Conservation (phyloP, 352 stramenopile species). For the Peronospora farinosa region DNA sequence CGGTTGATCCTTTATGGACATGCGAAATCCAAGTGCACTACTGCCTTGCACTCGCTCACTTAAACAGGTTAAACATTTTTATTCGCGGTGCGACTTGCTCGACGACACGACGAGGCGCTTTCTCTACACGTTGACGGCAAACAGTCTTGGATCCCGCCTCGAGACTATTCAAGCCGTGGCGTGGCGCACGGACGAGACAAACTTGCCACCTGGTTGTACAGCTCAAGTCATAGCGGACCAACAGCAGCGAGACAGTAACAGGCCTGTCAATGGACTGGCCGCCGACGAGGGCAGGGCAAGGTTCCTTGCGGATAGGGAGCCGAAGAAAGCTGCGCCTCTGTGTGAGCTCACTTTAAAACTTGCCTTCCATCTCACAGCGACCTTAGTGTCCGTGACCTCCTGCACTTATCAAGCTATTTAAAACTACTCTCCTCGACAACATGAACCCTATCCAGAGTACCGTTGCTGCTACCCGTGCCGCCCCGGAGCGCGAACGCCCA, state of each 20-base stretch:
- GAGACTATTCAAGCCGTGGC: conserved; percentile 30
- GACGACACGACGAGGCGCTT: conserved; percentile 24
- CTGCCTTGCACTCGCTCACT: conserved; percentile 4
- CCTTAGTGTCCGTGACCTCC: conserved; percentile 14
- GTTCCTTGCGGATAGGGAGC: conserved; percentile 12
- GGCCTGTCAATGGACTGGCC: conserved; percentile 18
- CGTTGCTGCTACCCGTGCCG: neutral
- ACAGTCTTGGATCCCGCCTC: conserved; percentile 22
- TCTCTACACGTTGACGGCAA: conserved; percentile 23
- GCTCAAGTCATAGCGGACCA: conserved; percentile 33
- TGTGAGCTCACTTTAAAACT: conserved; percentile 42
- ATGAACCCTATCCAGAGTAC: conserved; percentile 24
- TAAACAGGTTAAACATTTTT: conserved; percentile 16
- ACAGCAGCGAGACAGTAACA: conserved; percentile 22
- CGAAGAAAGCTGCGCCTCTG: conserved; percentile 19
- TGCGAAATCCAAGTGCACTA: conserved; percentile 20
- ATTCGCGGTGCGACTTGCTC: conserved; percentile 20
- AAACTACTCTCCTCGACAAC: conserved; percentile 12
- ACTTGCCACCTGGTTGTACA: conserved; percentile 17
- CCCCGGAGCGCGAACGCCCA: conserved; percentile 28
- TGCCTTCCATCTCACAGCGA: conserved; percentile 33
- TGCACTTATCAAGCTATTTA: conserved; percentile 9
- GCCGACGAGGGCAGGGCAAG: conserved; percentile 23
- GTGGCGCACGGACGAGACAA: conserved; percentile 28
- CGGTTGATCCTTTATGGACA: conserved; percentile 28